These are phyloP conservation scores for Ophiosphaerella narmari DNA, from an alignment of 2,329 filamentous ascomycete genomes.

Conservation along the genomic window DNA sequence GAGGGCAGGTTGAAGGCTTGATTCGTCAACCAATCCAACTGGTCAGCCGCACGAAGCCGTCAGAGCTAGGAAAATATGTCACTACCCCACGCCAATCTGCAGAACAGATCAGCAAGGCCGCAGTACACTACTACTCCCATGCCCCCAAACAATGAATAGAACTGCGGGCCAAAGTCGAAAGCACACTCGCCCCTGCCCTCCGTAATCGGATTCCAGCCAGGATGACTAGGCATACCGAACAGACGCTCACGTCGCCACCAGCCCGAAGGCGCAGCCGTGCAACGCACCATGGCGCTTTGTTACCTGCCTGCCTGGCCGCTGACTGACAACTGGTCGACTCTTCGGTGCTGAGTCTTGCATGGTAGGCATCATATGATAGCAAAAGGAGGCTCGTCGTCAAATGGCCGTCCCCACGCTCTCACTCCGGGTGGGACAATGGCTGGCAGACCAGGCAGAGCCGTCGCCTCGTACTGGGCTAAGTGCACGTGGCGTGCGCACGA, in stretches of 20 bases:
- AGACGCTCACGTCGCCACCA: no score
- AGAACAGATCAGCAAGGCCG: background rate
- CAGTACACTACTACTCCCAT: background rate
- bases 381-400: slow-evolving; percentile 8
- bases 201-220: background rate
- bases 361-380: slow-evolving; percentile 15
- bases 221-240: background rate
- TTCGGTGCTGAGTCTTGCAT: slow-evolving; percentile 3
- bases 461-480: no score
- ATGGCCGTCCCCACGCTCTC: slow-evolving; percentile 2
- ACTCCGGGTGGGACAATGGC: background rate
- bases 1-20: no score
- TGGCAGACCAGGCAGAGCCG: no score
- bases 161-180: background rate
- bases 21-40: no score
- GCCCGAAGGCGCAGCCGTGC: background rate
- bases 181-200: background rate
- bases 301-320: background rate
- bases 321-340: slow-evolving; percentile 7
- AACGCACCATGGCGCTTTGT: slow-evolving; percentile 1
- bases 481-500: slow-evolving; percentile 8
- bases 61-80: no score
- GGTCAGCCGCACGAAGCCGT: no score
- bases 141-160: background rate
- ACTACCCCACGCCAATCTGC: background rate